Evolutionary conservation across 495 filamentous ascomycete species (phyloP), one percentile per base, ranked within the genome.

Genomic region (Lophiostoma macrostomum): DNA sequence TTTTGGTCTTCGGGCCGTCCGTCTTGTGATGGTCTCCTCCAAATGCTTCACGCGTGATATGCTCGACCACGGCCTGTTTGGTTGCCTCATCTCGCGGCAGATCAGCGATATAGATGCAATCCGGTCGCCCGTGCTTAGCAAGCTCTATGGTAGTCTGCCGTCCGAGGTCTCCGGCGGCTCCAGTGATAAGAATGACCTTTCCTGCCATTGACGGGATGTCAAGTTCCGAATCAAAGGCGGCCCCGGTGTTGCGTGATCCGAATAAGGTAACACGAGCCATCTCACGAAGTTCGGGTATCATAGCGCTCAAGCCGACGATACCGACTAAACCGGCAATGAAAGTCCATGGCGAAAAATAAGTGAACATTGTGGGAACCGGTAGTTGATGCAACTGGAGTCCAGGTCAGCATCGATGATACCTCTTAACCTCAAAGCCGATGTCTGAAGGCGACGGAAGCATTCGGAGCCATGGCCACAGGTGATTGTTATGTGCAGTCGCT

Each of bases 51-150:
- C 5, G n/a, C 37, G 34, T 7, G 27, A 7, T 4, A 28, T 51
- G 50, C 2, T 50, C 53, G 7, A n/a, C 30, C 3, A 51, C 37
- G 13, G 44, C 52, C 3, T 24, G 30, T 10, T 48, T 22, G 19
- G n/a, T n/a, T n/a, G 38, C 38, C 20, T 41, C 5, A 22, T 20
- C 38, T 3, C 38, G 16, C 38, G 38, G 38, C 5, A 41, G 38
- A 22, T 41, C 38, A 3, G 38, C 38, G 24, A 41, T 20, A 22
- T 41, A 41, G 16, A 41, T 41, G 24, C 38, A 20, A 12, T 14
- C 38, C 38, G 38, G 38, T 20, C 38, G 38, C 16, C 38, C 38
- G 20, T 41, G 38, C 20, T 22, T 41, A 12, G 38, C 38, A 20
- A 41, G 38, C 24, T 41, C 38, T 6, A 41, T 41, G 3, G 38